These are phyloP conservation scores for Ambrosiella beaveri DNA, from an alignment of 2,329 filamentous ascomycete genomes.

Conservation along the genomic window DNA sequence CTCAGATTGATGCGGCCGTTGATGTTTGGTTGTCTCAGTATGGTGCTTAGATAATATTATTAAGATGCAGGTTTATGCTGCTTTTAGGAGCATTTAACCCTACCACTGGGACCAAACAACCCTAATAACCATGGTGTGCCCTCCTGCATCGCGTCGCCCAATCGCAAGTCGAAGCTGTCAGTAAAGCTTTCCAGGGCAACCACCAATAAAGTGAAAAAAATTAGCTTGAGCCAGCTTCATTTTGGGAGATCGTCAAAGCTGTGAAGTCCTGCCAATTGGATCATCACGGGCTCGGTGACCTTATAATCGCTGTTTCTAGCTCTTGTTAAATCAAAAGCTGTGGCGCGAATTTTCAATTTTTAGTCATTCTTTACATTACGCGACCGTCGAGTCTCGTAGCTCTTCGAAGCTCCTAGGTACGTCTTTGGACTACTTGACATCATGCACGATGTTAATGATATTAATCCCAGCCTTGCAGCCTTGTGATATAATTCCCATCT, in stretches of 20 bases:
- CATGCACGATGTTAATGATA: no score
- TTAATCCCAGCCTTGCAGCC: no score
- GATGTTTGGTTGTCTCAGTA: constrained; percentile 10
- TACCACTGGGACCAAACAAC: neutral
- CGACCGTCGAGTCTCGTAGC: no score
- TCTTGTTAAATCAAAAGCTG: no score
- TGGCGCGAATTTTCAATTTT: no score
- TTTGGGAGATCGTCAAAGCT: neutral
- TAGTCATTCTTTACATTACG: no score
- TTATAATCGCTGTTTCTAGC: no score
- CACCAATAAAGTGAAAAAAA: neutral
- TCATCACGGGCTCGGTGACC: no score
- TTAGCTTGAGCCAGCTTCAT: neutral
- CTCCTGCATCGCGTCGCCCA: neutral
- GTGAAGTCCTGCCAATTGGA: no score
- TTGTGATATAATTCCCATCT: no score
- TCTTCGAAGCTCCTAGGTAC: no score
- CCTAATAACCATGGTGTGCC: neutral
- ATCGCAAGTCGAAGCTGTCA: neutral
- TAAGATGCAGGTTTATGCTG: neutral
- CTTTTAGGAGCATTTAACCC: neutral
- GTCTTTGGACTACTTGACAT: no score
- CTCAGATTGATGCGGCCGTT: constrained; percentile 53
- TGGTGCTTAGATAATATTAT: neutral
- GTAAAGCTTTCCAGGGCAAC: neutral